Evolutionary conservation across 2,329 filamentous ascomycete genomes (phyloP).

Genomic region (Amylocarpus encephaloides): DNA sequence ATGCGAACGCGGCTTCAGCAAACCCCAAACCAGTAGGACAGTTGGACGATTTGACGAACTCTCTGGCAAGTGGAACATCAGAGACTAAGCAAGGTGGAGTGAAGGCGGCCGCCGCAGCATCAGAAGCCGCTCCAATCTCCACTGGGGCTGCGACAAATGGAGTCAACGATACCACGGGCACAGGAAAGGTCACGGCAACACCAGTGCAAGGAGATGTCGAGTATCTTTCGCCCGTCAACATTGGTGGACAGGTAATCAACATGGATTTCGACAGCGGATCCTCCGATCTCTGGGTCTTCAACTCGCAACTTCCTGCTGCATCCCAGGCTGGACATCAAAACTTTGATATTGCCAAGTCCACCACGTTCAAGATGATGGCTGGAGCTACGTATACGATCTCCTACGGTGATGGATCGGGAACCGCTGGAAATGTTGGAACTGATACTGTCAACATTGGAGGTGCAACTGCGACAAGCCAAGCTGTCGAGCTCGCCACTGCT

Average conservation of each 20-base stretch:
- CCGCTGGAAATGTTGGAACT: conserved; percentile 32
- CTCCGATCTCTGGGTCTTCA: conserved; percentile 34
- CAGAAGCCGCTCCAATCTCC: background rate
- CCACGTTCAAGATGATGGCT: conserved; percentile 23
- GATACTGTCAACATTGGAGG: conserved; percentile 33
- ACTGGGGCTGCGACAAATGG: conserved; percentile 15
- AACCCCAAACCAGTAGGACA: background rate
- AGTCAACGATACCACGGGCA: conserved; percentile 33
- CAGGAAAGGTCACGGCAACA: conserved; percentile 56
- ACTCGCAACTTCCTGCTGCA: conserved; percentile 26
- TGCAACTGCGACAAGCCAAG: conserved; percentile 30
- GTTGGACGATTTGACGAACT: conserved; percentile 10
- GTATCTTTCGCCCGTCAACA: conserved; percentile 25
- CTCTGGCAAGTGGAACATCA: background rate
- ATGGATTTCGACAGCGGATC: conserved; percentile 33
- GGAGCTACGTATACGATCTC: conserved; percentile 32
- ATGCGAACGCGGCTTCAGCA: conserved; percentile 9
- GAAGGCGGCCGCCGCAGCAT: conserved; percentile 4
- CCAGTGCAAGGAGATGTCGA: conserved; percentile 42
- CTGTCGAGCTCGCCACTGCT: conserved; percentile 31
- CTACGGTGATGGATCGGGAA: conserved; percentile 36
- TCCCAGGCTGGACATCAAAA: conserved; percentile 28
- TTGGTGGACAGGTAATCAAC: conserved; percentile 30
- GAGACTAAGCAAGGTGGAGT: conserved; percentile 6
- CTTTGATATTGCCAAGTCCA: conserved; percentile 29